phyloP scores from a whole-genome alignment of 208 protist genomes.

The Endotrypanum monterogeii region DNA sequence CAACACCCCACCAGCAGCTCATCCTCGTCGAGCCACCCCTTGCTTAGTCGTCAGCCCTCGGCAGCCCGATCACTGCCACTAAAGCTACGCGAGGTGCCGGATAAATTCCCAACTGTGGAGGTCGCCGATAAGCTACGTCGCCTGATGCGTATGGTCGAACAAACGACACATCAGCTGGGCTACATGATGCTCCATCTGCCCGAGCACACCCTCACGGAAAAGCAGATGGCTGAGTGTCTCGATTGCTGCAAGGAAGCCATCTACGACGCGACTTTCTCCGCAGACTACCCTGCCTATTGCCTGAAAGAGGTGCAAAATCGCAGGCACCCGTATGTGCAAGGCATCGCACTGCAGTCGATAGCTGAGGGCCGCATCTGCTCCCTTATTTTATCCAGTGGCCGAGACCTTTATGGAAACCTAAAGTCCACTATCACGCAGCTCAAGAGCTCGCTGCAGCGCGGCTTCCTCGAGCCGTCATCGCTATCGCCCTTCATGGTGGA shows the following conservation, averaged over 20 bases:
- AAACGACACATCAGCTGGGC: conserved; percentile 33
- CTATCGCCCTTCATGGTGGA: conserved; percentile 52
- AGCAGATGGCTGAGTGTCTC: conserved; percentile 46
- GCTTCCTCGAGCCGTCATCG: conserved; percentile 32
- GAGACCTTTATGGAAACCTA: conserved; percentile 85
- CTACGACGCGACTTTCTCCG: conserved; percentile 71
- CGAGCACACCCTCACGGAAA: conserved; percentile 36
- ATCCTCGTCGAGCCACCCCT: background rate
- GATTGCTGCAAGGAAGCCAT: conserved; percentile 72
- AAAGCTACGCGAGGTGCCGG: conserved; percentile 72
- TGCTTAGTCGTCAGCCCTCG: conserved; percentile 35
- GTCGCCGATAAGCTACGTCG: conserved; percentile 28
- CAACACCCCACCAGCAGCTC: background rate
- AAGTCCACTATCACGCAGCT: conserved; percentile 73
- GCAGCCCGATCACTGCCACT: conserved; percentile 50
- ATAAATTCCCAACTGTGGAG: conserved; percentile 35
- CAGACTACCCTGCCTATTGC: conserved; percentile 77
- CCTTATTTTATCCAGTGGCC: conserved; percentile 77
- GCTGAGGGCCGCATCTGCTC: conserved; percentile 35
- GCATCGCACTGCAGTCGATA: conserved; percentile 41
- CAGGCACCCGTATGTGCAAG: conserved; percentile 74
- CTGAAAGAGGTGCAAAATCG: conserved; percentile 53
- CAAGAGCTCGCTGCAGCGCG: conserved; percentile 61
- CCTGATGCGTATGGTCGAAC: conserved; percentile 28
- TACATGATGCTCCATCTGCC: conserved; percentile 64